Evolutionary conservation across 306 rosid genomes (phyloP).

Genomic region (Medicago lupulina): DNA sequence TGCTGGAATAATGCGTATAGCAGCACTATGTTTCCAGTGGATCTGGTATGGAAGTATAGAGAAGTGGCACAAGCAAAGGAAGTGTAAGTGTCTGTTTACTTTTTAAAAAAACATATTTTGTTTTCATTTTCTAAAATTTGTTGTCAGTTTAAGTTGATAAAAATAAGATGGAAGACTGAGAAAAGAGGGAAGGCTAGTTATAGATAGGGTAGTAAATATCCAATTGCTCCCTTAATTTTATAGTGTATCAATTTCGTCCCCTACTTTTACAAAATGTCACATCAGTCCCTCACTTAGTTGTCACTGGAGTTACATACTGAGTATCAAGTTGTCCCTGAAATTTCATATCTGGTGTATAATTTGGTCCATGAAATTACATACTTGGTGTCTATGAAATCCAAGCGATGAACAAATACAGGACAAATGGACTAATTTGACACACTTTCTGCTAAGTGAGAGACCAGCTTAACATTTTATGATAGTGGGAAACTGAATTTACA

Average conservation of each 20-base stretch:
- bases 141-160: background rate
- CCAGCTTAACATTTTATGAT: background rate
- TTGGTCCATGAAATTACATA: background rate
- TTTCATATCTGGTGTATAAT: background rate
- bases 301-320: background rate
- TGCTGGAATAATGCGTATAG: slow-evolving; percentile 63
- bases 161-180: background rate
- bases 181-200: background rate
- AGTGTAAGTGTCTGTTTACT: slow-evolving; percentile 45
- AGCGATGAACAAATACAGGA: background rate
- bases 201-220: background rate
- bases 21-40: slow-evolving; percentile 76
- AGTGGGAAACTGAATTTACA: background rate
- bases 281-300: background rate
- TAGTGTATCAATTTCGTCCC: background rate
- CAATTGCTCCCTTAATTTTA: background rate
- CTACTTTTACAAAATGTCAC: background rate
- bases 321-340: background rate
- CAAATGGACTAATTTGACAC: background rate
- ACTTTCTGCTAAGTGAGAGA: background rate
- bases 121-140: background rate
- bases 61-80: slow-evolving; percentile 66
- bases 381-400: background rate
- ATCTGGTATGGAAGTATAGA: slow-evolving; percentile 77
- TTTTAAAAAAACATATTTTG: background rate